Percentiles rank a stretch among this genome's conserved stretches.
phyloP scores from a whole-genome alignment of 176 grass and related monocot species.

The Juncus effusus region DNA sequence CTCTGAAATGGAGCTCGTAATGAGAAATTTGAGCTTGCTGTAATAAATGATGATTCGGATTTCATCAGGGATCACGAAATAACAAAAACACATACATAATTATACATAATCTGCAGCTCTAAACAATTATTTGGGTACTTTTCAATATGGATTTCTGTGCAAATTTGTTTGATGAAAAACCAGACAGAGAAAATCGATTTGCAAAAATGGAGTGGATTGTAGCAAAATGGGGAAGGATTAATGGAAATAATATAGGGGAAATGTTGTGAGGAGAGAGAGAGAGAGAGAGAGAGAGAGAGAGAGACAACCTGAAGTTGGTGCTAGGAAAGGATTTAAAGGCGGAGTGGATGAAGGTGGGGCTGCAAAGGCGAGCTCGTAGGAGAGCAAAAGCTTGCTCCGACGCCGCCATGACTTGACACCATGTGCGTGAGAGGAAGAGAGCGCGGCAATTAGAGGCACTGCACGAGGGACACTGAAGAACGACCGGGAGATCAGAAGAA shows the following conservation, averaged over 20 bases:
- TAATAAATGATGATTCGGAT: neutral
- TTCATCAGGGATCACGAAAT: constrained; percentile 56
- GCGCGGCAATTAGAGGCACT: neutral
- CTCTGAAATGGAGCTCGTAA: constrained; percentile 63
- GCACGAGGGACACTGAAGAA: neutral
- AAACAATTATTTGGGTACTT: too few relatives aligned
- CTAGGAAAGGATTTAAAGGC: constrained; percentile 51
- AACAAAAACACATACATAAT: too few relatives aligned
- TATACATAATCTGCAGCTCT: too few relatives aligned
- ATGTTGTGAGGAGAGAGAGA: neutral
- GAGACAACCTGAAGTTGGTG: constrained; percentile 63
- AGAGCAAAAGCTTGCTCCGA: constrained; percentile 43
- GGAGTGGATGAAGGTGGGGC: constrained; percentile 49
- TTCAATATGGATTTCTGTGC: neutral
- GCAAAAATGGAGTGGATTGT: neutral
- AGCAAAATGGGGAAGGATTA: neutral
- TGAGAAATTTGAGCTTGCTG: constrained; percentile 78
- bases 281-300: neutral
- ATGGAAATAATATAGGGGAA: neutral
- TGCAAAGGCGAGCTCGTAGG: constrained; percentile 54
- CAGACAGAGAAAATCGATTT: neutral
- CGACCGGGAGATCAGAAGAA: too few relatives aligned
- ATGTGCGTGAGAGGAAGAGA: neutral
- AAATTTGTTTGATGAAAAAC: neutral
- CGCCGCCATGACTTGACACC: constrained; percentile 14